These are phyloP conservation scores for Penicillium goetzii DNA, from an alignment of 495 filamentous ascomycete genomes.

Conservation along the genomic window DNA sequence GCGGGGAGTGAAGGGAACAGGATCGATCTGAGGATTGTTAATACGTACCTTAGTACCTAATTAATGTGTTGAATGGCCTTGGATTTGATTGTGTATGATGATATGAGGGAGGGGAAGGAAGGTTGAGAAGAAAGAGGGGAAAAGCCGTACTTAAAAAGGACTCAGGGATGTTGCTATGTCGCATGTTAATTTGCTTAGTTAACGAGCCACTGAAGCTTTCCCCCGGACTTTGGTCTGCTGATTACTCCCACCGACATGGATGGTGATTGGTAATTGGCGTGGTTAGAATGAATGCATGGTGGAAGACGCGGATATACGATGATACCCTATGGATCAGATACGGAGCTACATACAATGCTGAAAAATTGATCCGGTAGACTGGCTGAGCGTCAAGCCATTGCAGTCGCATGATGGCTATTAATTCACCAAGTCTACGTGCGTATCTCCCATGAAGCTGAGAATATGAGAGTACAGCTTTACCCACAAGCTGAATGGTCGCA, in stretches of 20 bases:
- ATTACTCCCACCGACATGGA: neutral
- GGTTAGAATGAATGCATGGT: neutral
- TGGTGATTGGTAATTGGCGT: neutral
- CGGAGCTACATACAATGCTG: neutral
- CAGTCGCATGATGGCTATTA: neutral
- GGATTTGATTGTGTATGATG: neutral
- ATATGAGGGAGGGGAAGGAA: neutral
- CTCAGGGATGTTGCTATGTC: neutral
- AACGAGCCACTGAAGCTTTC: neutral
- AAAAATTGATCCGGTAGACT: neutral
- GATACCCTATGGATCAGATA: neutral
- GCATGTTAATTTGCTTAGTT: neutral
- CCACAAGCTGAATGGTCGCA: neutral
- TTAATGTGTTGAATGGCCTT: neutral
- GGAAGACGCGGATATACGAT: neutral
- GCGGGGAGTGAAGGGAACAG: neutral
- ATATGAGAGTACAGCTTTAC: slow-evolving; percentile 1
- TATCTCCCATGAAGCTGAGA: neutral
- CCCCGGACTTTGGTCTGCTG: neutral
- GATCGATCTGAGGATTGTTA: neutral
- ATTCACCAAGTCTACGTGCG: neutral
- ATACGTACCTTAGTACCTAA: neutral
- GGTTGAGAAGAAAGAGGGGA: neutral
- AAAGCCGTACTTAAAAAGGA: neutral
- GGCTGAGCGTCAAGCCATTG: neutral